A percentile compares a stretch with the other conserved stretches of the same genome.
Evolutionary conservation across 202 grass and related monocot genomes (phyloP).

Genomic region (Carex sylvatica): DNA sequence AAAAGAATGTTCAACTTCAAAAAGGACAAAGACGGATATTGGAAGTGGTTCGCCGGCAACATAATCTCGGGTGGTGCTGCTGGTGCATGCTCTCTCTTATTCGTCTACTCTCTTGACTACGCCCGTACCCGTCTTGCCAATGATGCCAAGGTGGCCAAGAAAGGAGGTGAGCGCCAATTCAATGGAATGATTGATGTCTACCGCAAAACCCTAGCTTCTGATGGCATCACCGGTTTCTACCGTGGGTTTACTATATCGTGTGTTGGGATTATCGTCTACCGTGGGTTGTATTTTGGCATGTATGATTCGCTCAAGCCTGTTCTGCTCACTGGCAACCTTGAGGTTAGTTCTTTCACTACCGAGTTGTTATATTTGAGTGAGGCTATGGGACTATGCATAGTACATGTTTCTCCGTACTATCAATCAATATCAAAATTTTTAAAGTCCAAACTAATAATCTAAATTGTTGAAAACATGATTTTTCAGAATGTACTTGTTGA

Average conservation of each 20-base stretch:
- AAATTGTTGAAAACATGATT: no score
- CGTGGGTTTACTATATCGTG: constrained; percentile 63
- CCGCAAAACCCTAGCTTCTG: constrained; percentile 39
- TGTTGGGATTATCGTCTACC: constrained; percentile 62
- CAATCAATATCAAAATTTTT: no score
- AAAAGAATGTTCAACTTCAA: constrained; percentile 74
- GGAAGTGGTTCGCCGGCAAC: constrained; percentile 70
- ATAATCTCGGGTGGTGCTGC: constrained; percentile 57
- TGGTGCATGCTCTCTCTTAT: constrained; percentile 59
- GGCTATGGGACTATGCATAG: no score
- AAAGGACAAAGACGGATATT: constrained; percentile 65
- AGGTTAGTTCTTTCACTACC: constrained; percentile 29
- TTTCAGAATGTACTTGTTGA: no score
- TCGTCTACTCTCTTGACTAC: constrained; percentile 57
- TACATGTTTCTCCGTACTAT: no score
- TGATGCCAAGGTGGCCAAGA: constrained; percentile 56
- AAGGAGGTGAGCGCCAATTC: constrained; percentile 54
- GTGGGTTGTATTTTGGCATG: constrained; percentile 63
- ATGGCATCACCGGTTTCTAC: constrained; percentile 50
- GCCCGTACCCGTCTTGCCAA: constrained; percentile 55
- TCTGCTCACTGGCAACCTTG: constrained; percentile 36
- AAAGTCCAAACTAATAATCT: no score
- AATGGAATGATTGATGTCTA: constrained; percentile 61
- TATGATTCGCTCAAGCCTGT: constrained; percentile 66
- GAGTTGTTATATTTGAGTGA: no score